Evolutionary conservation across 2,329 filamentous ascomycete genomes (phyloP), one percentile per base, ranked within the genome.

Genomic region (Nothopassalora personata): DNA sequence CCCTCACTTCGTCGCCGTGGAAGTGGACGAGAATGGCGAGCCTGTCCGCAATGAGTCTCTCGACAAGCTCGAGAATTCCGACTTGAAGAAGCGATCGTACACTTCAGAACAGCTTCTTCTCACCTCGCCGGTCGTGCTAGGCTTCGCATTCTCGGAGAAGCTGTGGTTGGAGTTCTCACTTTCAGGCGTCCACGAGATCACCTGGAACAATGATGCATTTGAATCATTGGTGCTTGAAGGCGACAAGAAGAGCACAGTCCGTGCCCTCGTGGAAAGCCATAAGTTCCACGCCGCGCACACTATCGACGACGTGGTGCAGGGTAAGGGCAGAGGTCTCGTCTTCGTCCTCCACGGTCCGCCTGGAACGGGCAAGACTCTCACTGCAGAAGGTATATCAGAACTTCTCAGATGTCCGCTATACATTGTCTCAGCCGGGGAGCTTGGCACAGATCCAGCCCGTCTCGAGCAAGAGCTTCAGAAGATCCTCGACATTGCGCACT

Each of bases 91-190:
- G 54, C 63, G 60, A 66, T 60, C 60, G 19, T 92, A 94, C 71
- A 88, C 82, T 0, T 89, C 94, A 52, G 90, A 95, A 62, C 89
- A 96, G 66, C 87, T 94, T 27, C 78, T 96, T 5, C 87, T 95
- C 52, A 86, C 91, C 1, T 93, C 89, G 1, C 88, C 91, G 0
- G 86, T 95, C 0, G 89, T 96, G 0, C 81, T 95, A 1, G 92
- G 91, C 0, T 96, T 96, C 67, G 85, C 90, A 0, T 95, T 96
- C 72, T 85, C 84, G 0, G 90, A 96, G 74, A 96, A 96, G 75
- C 79, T 90, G 9, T 97, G 91, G 92, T 82, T 96, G 0, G 90
- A 96, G 71, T 91, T 96, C 67, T 86, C 86, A 0, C 86, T 97
- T 19, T 89, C 88, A 0, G 86, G 87, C 0, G 82, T 96, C 62